Base-by-base conservation (phyloP, 2,329 filamentous ascomycete species). In the Claviceps quebecensis region DNA sequence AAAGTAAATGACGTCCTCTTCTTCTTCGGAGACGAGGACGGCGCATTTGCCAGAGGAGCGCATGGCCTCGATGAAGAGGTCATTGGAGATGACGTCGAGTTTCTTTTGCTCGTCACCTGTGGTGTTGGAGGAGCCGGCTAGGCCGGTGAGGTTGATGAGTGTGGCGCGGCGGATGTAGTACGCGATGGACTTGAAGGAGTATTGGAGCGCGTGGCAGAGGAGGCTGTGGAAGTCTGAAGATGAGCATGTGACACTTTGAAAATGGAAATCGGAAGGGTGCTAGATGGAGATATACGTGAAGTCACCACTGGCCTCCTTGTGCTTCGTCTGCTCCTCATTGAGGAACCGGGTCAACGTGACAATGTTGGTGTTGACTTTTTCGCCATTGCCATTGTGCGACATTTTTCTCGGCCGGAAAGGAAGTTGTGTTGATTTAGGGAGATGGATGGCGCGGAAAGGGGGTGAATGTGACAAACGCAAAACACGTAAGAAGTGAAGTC, bases 21-120 rank as follows among this genome's bases (percentile, higher is more conserved):
- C 91, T 67, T 98, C 93, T 70, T 98, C 93, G 1, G 93, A 98
- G n/a, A 98, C 90, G 38, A 98, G 76, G 53, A 97, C 74, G 49
- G 88, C 83, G 66, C 90, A 93, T 69, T 89, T 90, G 61, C 88
- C 90, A 29, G 86, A 95, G 50, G 87, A 91, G 60, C 81, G 81
- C 93, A 98, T 97, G 56, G 90, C 87, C 55, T 87, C 84, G 64
- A 98, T 87, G 74, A 98, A 98, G 61, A 98, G 78, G 67, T 98
- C 93, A 68, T 98, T 97, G 67, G 90, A 91, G 66, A 98, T 97
- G 54, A 98, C 91, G 67, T 98, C 93, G 56, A 98, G 87, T 75
- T 98, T 98, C 81, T 98, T 98, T 70, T 98, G 93, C 67, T 97
- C 93, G 69, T 98, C 93, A 58, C 93, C 93, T 3, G 93, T 97